Evolutionary conservation across 2,329 filamentous ascomycete genomes (phyloP).

Genomic region (Aureobasidium subglaciale): DNA sequence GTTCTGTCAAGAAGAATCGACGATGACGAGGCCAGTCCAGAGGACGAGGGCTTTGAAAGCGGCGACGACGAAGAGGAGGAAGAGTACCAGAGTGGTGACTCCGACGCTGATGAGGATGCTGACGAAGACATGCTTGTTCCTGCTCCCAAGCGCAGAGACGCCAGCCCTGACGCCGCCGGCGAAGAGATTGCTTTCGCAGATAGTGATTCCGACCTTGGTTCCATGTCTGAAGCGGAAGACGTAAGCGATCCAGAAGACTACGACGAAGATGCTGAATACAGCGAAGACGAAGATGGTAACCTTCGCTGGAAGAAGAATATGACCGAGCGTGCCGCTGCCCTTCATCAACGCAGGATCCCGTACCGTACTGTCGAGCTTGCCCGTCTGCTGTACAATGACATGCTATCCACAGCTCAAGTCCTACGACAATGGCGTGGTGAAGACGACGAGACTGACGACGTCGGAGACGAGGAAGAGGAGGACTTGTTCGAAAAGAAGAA

Average conservation of each 20-base stretch:
- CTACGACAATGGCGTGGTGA: slow-evolving; percentile 74
- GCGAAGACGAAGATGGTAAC: slow-evolving; percentile 60
- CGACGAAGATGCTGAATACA: slow-evolving; percentile 31
- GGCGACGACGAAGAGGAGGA: slow-evolving; percentile 51
- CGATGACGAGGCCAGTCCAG: slow-evolving; percentile 45
- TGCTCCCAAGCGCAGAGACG: slow-evolving; percentile 43
- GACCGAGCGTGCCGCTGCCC: slow-evolving; percentile 61
- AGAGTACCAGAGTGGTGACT: slow-evolving; percentile 45
- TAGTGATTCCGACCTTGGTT: slow-evolving; percentile 92
- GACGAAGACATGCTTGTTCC: slow-evolving; percentile 22
- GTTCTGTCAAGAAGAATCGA: slow-evolving; percentile 43
- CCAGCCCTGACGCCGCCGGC: slow-evolving; percentile 47
- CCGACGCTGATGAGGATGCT: slow-evolving; percentile 35
- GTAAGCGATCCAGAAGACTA: slow-evolving; percentile 33
- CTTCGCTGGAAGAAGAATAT: slow-evolving; percentile 87
- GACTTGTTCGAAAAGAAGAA: slow-evolving; percentile 56
- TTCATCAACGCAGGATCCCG: slow-evolving; percentile 62
- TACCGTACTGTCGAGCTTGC: slow-evolving; percentile 79
- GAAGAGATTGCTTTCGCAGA: slow-evolving; percentile 87
- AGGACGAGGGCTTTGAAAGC: slow-evolving; percentile 41
- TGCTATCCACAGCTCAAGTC: slow-evolving; percentile 66
- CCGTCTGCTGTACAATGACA: slow-evolving; percentile 80
- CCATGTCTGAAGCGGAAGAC: slow-evolving; percentile 56
- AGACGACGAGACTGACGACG: slow-evolving; percentile 44
- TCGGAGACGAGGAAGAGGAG: slow-evolving; percentile 57